phyloP scores from a whole-genome alignment of 352 stramenopile species.

The Peronosclerospora sorghi region DNA sequence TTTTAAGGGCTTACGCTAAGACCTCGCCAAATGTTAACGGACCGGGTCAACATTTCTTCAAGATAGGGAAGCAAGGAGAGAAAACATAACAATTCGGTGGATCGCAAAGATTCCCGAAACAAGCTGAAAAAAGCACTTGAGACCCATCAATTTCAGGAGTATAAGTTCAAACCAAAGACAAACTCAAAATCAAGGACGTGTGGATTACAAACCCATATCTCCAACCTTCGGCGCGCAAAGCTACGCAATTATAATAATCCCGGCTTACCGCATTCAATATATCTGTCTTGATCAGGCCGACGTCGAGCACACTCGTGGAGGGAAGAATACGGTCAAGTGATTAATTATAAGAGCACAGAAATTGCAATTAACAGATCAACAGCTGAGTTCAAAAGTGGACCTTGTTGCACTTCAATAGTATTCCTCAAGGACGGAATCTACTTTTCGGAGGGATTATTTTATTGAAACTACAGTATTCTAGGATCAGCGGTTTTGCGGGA shows the following conservation, averaged over 20 bases:
- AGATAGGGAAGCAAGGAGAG: conserved; percentile 3
- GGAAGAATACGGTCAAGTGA: no score
- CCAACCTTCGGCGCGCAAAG: conserved; percentile 55
- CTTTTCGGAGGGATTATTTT: no score
- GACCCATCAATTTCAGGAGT: conserved; percentile 33
- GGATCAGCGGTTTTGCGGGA: no score
- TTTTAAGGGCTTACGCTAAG: conserved; percentile 61
- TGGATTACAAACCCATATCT: conserved; percentile 58
- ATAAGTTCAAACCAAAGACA: conserved; percentile 61
- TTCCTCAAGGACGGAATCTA: no score
- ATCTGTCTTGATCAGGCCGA: not conserved
- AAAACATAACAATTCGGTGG: not conserved
- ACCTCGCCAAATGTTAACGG: conserved; percentile 23
- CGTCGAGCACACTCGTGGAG: no score
- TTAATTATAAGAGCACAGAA: no score
- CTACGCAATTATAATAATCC: conserved; percentile 17
- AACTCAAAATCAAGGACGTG: conserved; percentile 30
- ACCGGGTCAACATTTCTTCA: not conserved
- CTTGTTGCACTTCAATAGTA: no score
- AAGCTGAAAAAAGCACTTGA: conserved; percentile 39
- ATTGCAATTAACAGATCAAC: conserved; percentile 11
- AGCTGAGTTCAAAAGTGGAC: no score
- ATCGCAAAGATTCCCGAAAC: conserved; percentile 41
- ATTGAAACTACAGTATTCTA: no score
- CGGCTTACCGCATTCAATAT: conserved; percentile 44